Conservation (phyloP, 495 filamentous ascomycete species). For the Penicilliopsis zonata region DNA sequence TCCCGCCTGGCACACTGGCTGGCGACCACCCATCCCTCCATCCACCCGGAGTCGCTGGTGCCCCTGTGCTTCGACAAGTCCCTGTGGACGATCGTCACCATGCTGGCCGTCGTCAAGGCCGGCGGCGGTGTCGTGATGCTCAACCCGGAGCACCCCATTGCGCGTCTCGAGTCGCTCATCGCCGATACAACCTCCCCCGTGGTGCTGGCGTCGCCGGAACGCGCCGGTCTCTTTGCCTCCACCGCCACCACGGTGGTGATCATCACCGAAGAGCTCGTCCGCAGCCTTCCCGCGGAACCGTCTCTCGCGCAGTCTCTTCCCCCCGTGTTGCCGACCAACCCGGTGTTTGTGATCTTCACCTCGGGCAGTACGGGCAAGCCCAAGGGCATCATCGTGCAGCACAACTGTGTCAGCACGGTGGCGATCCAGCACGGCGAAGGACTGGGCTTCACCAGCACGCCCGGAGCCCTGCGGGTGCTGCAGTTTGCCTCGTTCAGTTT, state of each 20-base stretch:
- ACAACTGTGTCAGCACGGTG: conserved; percentile 15
- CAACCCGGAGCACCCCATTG: background rate
- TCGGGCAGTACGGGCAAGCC: conserved; percentile 20
- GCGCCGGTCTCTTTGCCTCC: too few relatives aligned
- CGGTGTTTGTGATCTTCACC: conserved; percentile 19
- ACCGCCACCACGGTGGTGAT: too few relatives aligned
- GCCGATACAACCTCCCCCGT: too few relatives aligned
- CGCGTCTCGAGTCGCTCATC: background rate
- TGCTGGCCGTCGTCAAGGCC: conserved; percentile 8
- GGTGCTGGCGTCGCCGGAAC: too few relatives aligned
- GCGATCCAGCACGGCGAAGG: conserved; percentile 11
- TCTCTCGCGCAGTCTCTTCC: too few relatives aligned
- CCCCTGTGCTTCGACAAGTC: conserved; percentile 10
- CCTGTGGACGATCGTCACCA: conserved; percentile 5
- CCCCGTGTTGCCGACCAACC: conserved; percentile 1
- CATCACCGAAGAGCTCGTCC: too few relatives aligned
- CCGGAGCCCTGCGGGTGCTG: conserved; percentile 27
- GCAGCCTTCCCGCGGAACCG: too few relatives aligned
- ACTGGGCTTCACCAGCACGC: conserved; percentile 15
- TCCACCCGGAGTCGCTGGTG: too few relatives aligned
- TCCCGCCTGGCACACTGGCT: too few relatives aligned
- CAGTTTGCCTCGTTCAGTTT: conserved; percentile 42
- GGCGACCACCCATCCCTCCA: too few relatives aligned
- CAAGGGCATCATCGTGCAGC: conserved; percentile 25
- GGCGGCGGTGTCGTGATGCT: conserved; percentile 7